Percentiles rank a stretch among this genome's conserved stretches.
Evolutionary conservation across 148 eudicot species (phyloP).

Genomic region (Rhododendron williamsianum): DNA sequence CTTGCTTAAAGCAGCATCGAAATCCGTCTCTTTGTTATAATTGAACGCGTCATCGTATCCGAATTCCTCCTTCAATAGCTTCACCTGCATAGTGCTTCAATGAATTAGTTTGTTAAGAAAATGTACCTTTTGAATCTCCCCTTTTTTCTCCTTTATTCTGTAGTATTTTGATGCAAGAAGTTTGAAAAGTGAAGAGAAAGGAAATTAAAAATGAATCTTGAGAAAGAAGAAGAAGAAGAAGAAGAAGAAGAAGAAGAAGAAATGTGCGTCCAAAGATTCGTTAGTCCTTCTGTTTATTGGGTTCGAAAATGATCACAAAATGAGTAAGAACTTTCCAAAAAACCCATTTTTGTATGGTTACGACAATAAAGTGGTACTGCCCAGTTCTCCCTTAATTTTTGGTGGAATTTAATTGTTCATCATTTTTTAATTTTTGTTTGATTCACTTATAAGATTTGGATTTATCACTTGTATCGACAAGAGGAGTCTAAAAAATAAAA

Average conservation of each 20-base stretch:
- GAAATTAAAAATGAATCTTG: no score
- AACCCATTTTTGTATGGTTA: not conserved
- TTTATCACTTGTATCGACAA: not conserved
- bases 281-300: not conserved
- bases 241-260: no score
- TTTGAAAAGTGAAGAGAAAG: not conserved
- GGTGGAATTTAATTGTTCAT: not conserved
- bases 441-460: not conserved
- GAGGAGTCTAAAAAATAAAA: not conserved
- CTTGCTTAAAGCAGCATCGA: constrained; percentile 36
- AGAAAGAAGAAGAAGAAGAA: no score
- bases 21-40: constrained; percentile 29
- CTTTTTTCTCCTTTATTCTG: no score
- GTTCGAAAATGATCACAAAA: not conserved
- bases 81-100: constrained; percentile 21
- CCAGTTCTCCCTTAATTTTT: no score
- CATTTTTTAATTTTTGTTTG: no score
- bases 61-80: constrained; percentile 33
- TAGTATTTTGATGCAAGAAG: not conserved
- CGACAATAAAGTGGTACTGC: not conserved
- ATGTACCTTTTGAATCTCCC: no score
- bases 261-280: not conserved
- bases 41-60: constrained; percentile 38
- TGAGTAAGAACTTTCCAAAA: not conserved
- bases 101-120: not conserved